phyloP scores from a whole-genome alignment of 2,329 filamentous ascomycete genomes.

The Knoxdaviesia proteae region DNA sequence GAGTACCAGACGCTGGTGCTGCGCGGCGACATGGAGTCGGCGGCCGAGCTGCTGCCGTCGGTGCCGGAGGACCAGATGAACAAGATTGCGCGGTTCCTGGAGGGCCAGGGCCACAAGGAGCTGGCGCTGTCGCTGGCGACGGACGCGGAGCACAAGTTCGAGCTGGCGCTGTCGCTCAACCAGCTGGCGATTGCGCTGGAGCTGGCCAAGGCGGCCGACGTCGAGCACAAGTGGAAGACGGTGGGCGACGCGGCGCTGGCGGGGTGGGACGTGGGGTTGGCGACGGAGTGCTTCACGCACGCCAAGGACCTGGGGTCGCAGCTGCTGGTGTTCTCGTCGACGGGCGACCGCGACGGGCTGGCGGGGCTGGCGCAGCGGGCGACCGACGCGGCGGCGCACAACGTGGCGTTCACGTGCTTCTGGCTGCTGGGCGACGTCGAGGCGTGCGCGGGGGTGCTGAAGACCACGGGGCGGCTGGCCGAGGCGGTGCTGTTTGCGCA shows the following conservation, averaged over 20 bases:
- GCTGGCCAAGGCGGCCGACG: slow-evolving; percentile 63
- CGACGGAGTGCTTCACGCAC: slow-evolving; percentile 80
- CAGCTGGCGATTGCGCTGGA: slow-evolving; percentile 71
- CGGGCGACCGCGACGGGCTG: slow-evolving; percentile 57
- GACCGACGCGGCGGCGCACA: slow-evolving; percentile 58
- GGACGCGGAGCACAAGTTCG: slow-evolving; percentile 90
- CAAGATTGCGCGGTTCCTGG: slow-evolving; percentile 93
- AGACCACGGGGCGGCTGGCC: slow-evolving; percentile 56
- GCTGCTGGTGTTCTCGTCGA: slow-evolving; percentile 73
- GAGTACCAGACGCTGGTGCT: slow-evolving; percentile 95
- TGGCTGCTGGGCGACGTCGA: slow-evolving; percentile 76
- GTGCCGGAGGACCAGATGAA: slow-evolving; percentile 90
- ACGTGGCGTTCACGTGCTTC: slow-evolving; percentile 75
- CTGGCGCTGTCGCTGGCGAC: slow-evolving; percentile 86
- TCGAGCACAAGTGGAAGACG: slow-evolving; percentile 96
- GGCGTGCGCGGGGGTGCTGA: slow-evolving; percentile 59
- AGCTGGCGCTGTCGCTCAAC: slow-evolving; percentile 65
- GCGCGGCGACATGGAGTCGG: slow-evolving; percentile 79
- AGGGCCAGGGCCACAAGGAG: slow-evolving; percentile 94
- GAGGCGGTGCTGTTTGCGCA: slow-evolving; percentile 86
- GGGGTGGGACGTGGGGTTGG: slow-evolving; percentile 70
- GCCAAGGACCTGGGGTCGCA: slow-evolving; percentile 81
- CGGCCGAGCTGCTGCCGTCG: slow-evolving; percentile 61
- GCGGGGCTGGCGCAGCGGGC: slow-evolving; percentile 53
- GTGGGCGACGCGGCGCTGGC: slow-evolving; percentile 79